Evolutionary conservation across 169 alveolate species (phyloP).

Genomic region (Eimeria acervulina): DNA sequence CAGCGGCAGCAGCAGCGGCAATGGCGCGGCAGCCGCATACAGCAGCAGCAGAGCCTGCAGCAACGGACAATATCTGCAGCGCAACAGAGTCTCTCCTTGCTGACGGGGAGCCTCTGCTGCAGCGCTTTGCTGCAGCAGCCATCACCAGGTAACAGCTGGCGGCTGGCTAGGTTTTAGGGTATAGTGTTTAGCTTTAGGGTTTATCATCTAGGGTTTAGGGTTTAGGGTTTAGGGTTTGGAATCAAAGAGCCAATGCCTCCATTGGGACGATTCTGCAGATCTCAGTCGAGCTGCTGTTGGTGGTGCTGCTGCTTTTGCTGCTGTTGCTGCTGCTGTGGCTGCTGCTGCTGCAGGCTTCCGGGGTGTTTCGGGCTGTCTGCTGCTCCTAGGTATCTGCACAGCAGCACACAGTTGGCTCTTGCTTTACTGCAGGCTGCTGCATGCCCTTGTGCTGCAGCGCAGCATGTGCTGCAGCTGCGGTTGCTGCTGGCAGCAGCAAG

Average conservation of each 20-base stretch:
- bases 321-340: not conserved
- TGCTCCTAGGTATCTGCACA: conserved; percentile 7
- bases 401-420: not conserved
- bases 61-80: not conserved
- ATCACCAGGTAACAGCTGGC: not conserved
- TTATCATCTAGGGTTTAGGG: not conserved
- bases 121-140: conserved; percentile 43
- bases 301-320: not conserved
- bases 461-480: conserved; percentile 37
- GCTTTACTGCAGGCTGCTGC: conserved; percentile 48
- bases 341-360: conserved; percentile 18
- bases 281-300: not conserved
- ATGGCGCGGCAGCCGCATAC: not conserved
- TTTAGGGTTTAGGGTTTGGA: not conserved
- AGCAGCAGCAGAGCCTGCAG: conserved; percentile 36
- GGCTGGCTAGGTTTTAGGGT: not conserved
- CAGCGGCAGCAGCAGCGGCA: conserved; percentile 17
- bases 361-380: conserved; percentile 14
- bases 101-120: conserved; percentile 22
- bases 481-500: not conserved
- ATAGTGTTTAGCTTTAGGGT: not conserved
- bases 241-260: too few species aligned
- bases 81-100: conserved; percentile 6
- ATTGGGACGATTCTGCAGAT: too few species aligned
- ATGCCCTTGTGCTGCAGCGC: conserved; percentile 11